Conservation (phyloP, 805 yeast species). For the Candida pini region DNA sequence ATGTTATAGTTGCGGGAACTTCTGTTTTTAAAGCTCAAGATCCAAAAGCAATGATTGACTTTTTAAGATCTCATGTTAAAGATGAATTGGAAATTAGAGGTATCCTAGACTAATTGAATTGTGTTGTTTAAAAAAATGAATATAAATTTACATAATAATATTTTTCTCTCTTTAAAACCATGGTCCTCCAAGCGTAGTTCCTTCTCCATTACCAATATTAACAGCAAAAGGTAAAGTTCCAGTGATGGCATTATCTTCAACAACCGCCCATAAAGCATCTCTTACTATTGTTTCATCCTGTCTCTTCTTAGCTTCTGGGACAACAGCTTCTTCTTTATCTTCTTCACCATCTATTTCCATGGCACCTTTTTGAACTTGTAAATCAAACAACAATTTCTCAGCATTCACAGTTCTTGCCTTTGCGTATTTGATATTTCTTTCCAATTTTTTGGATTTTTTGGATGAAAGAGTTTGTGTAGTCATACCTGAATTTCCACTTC, state of each 20-base stretch:
- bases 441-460: constrained; percentile 73
- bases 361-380: constrained; percentile 41
- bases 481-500: constrained; percentile 17
- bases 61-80: constrained; percentile 58
- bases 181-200: constrained; percentile 83
- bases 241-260: constrained; percentile 49
- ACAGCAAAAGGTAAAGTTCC: constrained; percentile 36
- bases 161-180: constrained; percentile 31
- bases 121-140: neutral
- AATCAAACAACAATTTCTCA: constrained; percentile 41
- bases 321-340: constrained; percentile 15
- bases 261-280: constrained; percentile 66
- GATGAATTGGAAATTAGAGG: constrained; percentile 42
- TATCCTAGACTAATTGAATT: constrained; percentile 30
- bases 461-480: constrained; percentile 66
- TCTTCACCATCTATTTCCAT: constrained; percentile 54
- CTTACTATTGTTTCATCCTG: constrained; percentile 42
- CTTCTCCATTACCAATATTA: constrained; percentile 44
- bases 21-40: constrained; percentile 81
- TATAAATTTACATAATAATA: neutral
- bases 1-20: constrained; percentile 97
- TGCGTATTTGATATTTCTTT: constrained; percentile 70
- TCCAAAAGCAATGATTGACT: constrained; percentile 67
- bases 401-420: constrained; percentile 43
- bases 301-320: constrained; percentile 21